Conservation (phyloP, 2,329 filamentous ascomycete genomes). For the Fusarium devonianum region DNA sequence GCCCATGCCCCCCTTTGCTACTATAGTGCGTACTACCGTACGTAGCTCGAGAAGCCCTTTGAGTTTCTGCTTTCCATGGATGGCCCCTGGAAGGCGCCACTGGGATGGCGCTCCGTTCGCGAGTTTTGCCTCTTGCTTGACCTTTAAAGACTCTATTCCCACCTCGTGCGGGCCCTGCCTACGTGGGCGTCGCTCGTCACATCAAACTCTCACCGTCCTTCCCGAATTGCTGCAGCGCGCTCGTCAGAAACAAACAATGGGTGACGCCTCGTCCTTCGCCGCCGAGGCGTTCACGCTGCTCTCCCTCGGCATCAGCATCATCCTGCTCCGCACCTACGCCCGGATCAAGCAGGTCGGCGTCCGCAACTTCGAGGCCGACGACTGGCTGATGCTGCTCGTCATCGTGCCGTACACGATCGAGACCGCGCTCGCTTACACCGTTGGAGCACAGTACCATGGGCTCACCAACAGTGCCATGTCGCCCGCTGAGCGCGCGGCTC, state of each 20-base stretch:
- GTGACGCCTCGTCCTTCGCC: constrained; percentile 18
- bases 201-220: not conserved
- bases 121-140: no score
- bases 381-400: constrained; percentile 52
- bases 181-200: not conserved
- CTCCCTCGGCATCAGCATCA: constrained; percentile 56
- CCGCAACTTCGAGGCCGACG: constrained; percentile 51
- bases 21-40: no score
- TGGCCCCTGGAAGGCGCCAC: not conserved
- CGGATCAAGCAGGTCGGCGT: constrained; percentile 52
- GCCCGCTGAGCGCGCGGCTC: constrained; percentile 50
- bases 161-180: not conserved
- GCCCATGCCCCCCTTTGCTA: not conserved
- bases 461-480: constrained; percentile 61
- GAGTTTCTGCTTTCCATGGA: not conserved
- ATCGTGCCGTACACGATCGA: constrained; percentile 39
- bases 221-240: no score
- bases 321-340: constrained; percentile 57
- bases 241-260: no score
- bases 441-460: constrained; percentile 51
- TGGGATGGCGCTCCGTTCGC: not conserved
- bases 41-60: no score
- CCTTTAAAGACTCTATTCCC: constrained; percentile 7
- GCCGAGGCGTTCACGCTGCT: constrained; percentile 52
- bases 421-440: constrained; percentile 43